Conservation (phyloP, 352 stramenopile species). For the Thraustochytrium sp. region DNA sequence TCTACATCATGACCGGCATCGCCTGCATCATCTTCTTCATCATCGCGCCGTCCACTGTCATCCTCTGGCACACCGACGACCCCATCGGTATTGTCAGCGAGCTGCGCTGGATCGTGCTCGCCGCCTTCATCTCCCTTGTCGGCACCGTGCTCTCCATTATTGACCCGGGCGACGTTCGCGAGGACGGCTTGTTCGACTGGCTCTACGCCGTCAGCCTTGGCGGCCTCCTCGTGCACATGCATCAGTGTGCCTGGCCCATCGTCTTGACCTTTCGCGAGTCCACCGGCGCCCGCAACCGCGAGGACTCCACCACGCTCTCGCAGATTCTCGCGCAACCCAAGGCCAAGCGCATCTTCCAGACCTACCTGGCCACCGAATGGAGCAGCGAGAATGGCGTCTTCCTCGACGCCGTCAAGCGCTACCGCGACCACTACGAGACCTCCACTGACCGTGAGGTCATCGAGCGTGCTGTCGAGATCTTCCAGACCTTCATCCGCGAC, state of each 20-base stretch:
- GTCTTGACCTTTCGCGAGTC: background rate
- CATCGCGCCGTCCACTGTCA: background rate
- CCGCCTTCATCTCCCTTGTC: background rate
- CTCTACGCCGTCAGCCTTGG: background rate
- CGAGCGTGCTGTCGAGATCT: background rate
- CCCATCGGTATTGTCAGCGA: background rate
- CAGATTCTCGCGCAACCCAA: background rate
- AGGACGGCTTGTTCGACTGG: constrained; percentile 10
- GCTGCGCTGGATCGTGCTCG: background rate
- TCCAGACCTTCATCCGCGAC: constrained; percentile 17
- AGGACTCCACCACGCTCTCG: background rate
- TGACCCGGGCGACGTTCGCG: background rate
- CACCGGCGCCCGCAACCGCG: too few species aligned
- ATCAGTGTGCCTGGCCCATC: background rate
- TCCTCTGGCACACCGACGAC: background rate
- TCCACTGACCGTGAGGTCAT: background rate
- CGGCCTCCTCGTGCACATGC: background rate
- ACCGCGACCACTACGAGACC: background rate
- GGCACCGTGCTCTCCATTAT: background rate
- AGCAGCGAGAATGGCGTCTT: constrained; percentile 1
- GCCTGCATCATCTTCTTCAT: background rate
- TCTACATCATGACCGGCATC: background rate
- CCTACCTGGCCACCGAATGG: background rate
- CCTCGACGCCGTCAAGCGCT: background rate
- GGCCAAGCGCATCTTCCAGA: background rate